Evolutionary conservation across 2,329 filamentous ascomycete genomes (phyloP).

Genomic region (Aspergillus sp.): DNA sequence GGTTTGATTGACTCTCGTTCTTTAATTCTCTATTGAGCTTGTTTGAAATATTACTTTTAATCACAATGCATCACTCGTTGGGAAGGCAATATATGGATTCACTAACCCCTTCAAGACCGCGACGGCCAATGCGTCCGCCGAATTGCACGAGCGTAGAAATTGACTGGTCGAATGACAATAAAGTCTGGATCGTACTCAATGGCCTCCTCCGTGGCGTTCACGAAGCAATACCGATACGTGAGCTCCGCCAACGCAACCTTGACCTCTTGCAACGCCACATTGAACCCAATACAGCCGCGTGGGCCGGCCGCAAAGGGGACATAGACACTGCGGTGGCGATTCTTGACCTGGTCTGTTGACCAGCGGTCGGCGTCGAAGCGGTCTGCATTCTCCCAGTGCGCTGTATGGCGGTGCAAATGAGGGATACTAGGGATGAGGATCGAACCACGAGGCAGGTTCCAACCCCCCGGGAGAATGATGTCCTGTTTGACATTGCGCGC

Average conservation of each 20-base stretch:
- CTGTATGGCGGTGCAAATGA: slow-evolving; percentile 52
- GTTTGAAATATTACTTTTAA: no score
- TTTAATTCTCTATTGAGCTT: no score
- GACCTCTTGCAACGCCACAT: slow-evolving; percentile 62
- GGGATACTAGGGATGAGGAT: slow-evolving; percentile 56
- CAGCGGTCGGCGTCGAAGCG: slow-evolving; percentile 62
- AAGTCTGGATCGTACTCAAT: slow-evolving; percentile 39
- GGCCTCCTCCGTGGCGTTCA: slow-evolving; percentile 44
- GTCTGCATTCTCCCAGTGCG: slow-evolving; percentile 57
- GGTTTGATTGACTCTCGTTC: no score
- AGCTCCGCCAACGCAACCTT: slow-evolving; percentile 58
- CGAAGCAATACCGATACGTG: slow-evolving; percentile 59
- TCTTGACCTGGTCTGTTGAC: slow-evolving; percentile 56
- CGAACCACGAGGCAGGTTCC: slow-evolving; percentile 52
- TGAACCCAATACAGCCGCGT: slow-evolving; percentile 63
- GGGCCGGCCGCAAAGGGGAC: slow-evolving; percentile 60
- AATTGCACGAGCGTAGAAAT: slow-evolving; percentile 21
- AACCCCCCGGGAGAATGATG: slow-evolving; percentile 59
- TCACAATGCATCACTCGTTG: no score
- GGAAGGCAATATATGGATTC: no score
- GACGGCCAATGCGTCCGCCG: slow-evolving; percentile 1
- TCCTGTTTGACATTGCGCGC: slow-evolving; percentile 57
- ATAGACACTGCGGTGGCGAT: slow-evolving; percentile 52
- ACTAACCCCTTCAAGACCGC: no score
- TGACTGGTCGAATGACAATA: slow-evolving; percentile 27